Base-by-base conservation (phyloP, 2,329 filamentous ascomycete genomes). In the Pseudogymnoascus verrucosus region DNA sequence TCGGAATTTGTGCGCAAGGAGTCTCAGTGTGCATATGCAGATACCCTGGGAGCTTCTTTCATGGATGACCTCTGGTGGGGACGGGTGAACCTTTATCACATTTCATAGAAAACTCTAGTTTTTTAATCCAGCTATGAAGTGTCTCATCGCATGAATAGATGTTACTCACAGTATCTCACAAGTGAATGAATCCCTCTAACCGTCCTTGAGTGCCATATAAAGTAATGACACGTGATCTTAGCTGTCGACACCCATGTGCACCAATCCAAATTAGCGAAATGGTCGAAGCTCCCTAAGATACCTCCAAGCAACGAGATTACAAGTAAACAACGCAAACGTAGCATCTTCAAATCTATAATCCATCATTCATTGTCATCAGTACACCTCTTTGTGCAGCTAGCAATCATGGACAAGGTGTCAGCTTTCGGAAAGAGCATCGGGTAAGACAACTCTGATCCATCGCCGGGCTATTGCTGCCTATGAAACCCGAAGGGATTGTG, bases 341-440 rank as follows among this genome's bases (percentile, higher is more conserved):
- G 47, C 47, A 34, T 57, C 47, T 31, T 34, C 47, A 57, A 57
- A 57, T 57, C 47, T 57, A 34, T 34, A 57, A 31, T 19, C 26
- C 47, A 57, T 57, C 47, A 57, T 57, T 34, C 47, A 57, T 19
- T 57, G 47, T 57, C 47, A 57, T 57, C 47, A 57, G 47, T 57
- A 34, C 26, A 34, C 12, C 26, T 57, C 26, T 57, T 57, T 57
- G 47, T 34, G 47, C 44, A 31, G 40, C 16, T 26, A 39, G 26
- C 37, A 64, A 64, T 44, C 68, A 90, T 90, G 87, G 86, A 89
- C 74, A 88, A 88, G 76, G 80, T 90, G 69, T 81, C 84, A 73
- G 84, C 84, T 66, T 88, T 89, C 73, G 85, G 87, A 72, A 89
- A 89, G 81, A 89, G 84, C 77, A 81, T 90, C 73, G 83, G 82